Percentiles rank a stretch among this genome's conserved stretches.
phyloP scores from a whole-genome alignment of 352 stramenopile species.

The Saprolegnia diclina region DNA sequence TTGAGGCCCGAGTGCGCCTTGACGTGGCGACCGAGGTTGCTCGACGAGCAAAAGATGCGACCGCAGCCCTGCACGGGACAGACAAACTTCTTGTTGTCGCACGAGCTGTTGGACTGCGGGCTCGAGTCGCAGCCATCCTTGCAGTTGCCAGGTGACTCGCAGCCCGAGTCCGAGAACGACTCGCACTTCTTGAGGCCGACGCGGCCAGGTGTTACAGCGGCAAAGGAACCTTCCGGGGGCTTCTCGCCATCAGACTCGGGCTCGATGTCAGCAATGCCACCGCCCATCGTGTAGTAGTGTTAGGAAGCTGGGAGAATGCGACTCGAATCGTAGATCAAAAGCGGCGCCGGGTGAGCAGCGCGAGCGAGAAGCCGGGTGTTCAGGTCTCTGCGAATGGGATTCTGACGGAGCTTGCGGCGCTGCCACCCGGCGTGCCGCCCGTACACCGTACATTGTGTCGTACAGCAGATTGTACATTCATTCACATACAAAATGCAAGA shows the following conservation, averaged over 20 bases:
- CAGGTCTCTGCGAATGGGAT: conserved; percentile 16
- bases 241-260: conserved; percentile 25
- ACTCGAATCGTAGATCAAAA: conserved; percentile 5
- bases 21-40: conserved; percentile 26
- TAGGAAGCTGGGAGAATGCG: not conserved
- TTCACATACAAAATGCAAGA: not conserved
- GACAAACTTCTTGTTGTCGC: conserved; percentile 24
- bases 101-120: not conserved
- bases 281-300: conserved; percentile 16
- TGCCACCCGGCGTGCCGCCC: not conserved
- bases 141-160: conserved; percentile 4
- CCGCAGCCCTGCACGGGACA: conserved; percentile 22
- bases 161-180: conserved; percentile 8
- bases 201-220: conserved; percentile 19
- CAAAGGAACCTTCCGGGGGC: conserved; percentile 13
- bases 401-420: not conserved
- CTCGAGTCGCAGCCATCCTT: conserved; percentile 16
- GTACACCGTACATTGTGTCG: not conserved
- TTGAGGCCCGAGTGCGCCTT: conserved; percentile 26
- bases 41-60: conserved; percentile 26
- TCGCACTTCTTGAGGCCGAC: conserved; percentile 9
- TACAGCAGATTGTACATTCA: not conserved
- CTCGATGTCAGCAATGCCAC: conserved; percentile 26
- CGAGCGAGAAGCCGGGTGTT: not conserved
- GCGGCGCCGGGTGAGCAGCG: not conserved